Evolutionary conservation across 2,329 filamentous ascomycete species (phyloP).

Genomic region (Aspergillus piperis): DNA sequence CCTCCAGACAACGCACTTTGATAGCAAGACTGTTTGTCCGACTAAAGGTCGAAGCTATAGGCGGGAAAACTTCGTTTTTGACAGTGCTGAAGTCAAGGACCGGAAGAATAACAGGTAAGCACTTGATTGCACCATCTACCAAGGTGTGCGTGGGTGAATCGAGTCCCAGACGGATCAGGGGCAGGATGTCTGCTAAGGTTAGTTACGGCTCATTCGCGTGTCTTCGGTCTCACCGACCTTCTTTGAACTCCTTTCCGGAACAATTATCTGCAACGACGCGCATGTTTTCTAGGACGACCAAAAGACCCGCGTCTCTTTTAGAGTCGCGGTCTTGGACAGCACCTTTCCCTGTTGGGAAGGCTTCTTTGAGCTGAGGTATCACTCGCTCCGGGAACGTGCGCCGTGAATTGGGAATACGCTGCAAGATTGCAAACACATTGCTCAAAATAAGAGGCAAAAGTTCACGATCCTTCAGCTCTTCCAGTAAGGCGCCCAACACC

Average conservation of each 20-base stretch:
- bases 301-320: conserved; percentile 82
- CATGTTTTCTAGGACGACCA: conserved; percentile 87
- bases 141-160: conserved; percentile 87
- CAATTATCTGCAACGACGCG: conserved; percentile 75
- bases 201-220: conserved; percentile 23
- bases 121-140: conserved; percentile 80
- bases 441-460: conserved; percentile 81
- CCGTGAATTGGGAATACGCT: conserved; percentile 72
- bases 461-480: conserved; percentile 91
- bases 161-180: conserved; percentile 78
- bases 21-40: conserved; percentile 92
- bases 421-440: conserved; percentile 88
- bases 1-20: conserved; percentile 88
- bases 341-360: conserved; percentile 64
- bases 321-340: conserved; percentile 71
- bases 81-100: conserved; percentile 94
- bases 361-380: conserved; percentile 78
- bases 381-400: conserved; percentile 82
- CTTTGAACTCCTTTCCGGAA: conserved; percentile 90
- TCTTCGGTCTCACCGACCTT: conserved; percentile 58
- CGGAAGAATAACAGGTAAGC: conserved; percentile 76
- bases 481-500: conserved; percentile 80
- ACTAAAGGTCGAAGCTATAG: conserved; percentile 86
- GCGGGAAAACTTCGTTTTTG: conserved; percentile 94
- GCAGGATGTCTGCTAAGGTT: conserved; percentile 69